Conservation (phyloP, 306 rosid genomes). For the Hylodesmum podocarpum region DNA sequence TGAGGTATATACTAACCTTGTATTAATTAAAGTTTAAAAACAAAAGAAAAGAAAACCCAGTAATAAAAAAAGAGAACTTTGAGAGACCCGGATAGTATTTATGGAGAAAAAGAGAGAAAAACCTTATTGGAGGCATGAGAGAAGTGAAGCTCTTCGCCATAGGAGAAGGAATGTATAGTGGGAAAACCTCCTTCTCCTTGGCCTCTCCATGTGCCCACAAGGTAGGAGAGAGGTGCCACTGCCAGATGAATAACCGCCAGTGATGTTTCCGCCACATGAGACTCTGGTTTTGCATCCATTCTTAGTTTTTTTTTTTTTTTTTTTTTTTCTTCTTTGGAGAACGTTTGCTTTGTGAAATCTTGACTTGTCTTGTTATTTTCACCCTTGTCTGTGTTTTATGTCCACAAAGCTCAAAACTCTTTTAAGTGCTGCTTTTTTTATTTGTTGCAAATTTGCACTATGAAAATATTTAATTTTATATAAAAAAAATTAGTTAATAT, state of each 20-base stretch:
- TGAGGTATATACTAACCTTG: neutral
- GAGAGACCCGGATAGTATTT: neutral
- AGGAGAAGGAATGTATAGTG: conserved; percentile 77
- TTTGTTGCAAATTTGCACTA: too few species aligned
- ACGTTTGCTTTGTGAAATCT: too few species aligned
- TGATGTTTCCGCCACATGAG: conserved; percentile 18
- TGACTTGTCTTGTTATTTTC: too few species aligned
- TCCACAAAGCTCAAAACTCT: too few species aligned
- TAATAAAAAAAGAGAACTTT: conserved; percentile 1
- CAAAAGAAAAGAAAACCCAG: neutral
- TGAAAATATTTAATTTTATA: too few species aligned
- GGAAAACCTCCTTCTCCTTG: conserved; percentile 87
- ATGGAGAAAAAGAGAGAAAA: neutral
- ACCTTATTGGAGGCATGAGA: conserved; percentile 77
- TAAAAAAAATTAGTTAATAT: too few species aligned
- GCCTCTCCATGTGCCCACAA: conserved; percentile 84
- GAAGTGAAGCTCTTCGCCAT: conserved; percentile 72
- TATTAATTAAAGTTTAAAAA: neutral
- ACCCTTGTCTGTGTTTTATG: too few species aligned
- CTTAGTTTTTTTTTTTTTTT: neutral
- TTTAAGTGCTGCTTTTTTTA: too few species aligned
- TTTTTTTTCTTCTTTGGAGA: neutral
- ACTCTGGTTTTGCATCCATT: conserved; percentile 38
- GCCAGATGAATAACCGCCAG: conserved; percentile 55
- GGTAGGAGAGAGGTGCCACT: conserved; percentile 60